Evolutionary conservation across 306 rosid genomes (phyloP), one percentile per base, ranked within the genome.

Genomic region (Lablab purpureus): DNA sequence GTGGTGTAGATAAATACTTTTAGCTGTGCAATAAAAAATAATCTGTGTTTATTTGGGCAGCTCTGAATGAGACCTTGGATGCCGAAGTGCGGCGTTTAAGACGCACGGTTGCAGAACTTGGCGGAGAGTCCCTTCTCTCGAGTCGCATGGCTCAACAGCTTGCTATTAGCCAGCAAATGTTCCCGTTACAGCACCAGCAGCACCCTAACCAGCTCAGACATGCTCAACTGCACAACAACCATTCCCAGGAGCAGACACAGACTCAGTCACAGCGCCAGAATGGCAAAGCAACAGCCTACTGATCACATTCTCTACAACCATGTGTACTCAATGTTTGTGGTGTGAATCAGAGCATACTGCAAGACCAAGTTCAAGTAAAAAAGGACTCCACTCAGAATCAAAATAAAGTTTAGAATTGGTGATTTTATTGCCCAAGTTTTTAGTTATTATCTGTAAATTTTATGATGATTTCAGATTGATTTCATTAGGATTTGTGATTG

Each of bases 1-100:
- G 37, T 84, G 63, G 66, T 9, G 58, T 17, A 70, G 34, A 63
- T 34, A 25, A 63, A 21, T 36, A 58, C 62, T 83, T n/a, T 14
- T 14, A 65, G 51, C 43, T 36, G 69, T 73, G 6, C 50, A 27
- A 28, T 21, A n/a, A 37, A 71, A 8, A 23, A 60, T 45, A 32
- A 27, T 52, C 34, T 71, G 67, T 34, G 27, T 83, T 47, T 78
- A 15, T 52, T 82, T 72, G 43, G 45, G 65, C 90, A 93, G 98
- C 98, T 72, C 65, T 93, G 78, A 93, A 91, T 14, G 98, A 91
- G 76, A 88, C 98, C 22, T 80, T 93, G 88, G 77, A 78, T n/a
- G 88, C 90, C 10, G 97, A 92, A 77, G 93, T 90, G 66, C 91
- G 88, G 84, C 94, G 89, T 3, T 77, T 90, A 59, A 90, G 90